Conservation (phyloP, 1,284 basidiomycete species). For the Malassezia dermatis region DNA sequence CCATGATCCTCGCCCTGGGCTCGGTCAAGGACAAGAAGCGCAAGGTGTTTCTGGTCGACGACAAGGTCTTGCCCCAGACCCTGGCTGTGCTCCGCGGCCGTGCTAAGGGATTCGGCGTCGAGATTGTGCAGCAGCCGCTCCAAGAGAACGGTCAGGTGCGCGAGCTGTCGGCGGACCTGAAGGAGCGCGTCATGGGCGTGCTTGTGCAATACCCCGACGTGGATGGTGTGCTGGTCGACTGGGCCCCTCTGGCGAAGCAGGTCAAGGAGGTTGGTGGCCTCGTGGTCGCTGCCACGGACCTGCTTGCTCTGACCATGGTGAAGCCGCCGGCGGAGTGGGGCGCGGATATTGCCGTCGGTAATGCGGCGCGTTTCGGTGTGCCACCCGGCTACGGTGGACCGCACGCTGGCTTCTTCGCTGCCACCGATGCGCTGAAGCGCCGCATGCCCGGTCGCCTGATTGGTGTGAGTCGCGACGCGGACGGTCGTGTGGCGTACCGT, state of each 20-base stretch:
- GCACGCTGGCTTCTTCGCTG: slow-evolving; percentile 83
- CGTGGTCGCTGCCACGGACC: slow-evolving; percentile 77
- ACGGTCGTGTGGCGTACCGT: slow-evolving; percentile 78
- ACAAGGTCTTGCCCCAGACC: slow-evolving; percentile 42
- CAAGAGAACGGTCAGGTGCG: slow-evolving; percentile 26
- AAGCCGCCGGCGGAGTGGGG: slow-evolving; percentile 98
- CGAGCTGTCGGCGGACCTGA: slow-evolving; percentile 32
- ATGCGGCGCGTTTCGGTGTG: slow-evolving; percentile 80
- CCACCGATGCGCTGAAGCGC: slow-evolving; percentile 80
- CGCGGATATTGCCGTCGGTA: slow-evolving; percentile 88
- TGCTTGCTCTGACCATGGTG: slow-evolving; percentile 82
- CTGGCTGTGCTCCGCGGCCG: slow-evolving; percentile 43
- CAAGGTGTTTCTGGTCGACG: slow-evolving; percentile 41
- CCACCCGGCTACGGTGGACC: slow-evolving; percentile 50
- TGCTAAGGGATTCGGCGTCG: slow-evolving; percentile 44
- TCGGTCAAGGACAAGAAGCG: slow-evolving; percentile 35
- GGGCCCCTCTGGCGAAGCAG: slow-evolving; percentile 58
- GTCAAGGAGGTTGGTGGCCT: slow-evolving; percentile 69
- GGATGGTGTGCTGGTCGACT: slow-evolving; percentile 73
- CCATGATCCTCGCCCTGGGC: slow-evolving; percentile 41
- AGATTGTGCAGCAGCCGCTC: slow-evolving; percentile 31
- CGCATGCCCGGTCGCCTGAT: slow-evolving; percentile 95
- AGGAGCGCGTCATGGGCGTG: slow-evolving; percentile 71
- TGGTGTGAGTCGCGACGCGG: slow-evolving; percentile 72
- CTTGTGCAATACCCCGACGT: slow-evolving; percentile 72